phyloP scores from a whole-genome alignment of 2,329 filamentous ascomycete species.

The Phyllosticta citriasiana region DNA sequence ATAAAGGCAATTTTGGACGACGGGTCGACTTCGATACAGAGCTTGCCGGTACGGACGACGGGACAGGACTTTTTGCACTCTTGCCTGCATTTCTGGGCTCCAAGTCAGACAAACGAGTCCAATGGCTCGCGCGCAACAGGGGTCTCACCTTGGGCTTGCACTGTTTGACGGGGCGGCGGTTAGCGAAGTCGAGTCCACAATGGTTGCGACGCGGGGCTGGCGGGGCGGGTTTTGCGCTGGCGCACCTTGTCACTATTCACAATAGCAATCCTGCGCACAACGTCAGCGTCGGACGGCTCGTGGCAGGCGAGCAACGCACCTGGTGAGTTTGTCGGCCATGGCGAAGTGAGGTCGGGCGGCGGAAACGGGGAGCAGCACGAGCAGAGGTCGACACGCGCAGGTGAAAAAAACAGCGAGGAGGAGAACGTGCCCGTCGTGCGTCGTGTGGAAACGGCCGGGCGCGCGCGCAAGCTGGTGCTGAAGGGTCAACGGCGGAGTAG shows the following conservation, averaged over 20 bases:
- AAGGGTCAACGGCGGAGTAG: not conserved
- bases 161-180: slow-evolving; percentile 34
- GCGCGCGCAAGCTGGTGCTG: not conserved
- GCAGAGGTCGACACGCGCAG: not conserved
- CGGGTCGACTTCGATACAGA: slow-evolving; percentile 86
- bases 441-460: not conserved
- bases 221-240: slow-evolving; percentile 13
- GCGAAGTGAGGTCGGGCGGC: slow-evolving; percentile 17
- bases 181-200: slow-evolving; percentile 15
- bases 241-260: slow-evolving; percentile 94
- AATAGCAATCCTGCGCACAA: slow-evolving; percentile 74
- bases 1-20: slow-evolving; percentile 96
- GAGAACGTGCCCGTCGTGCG: not conserved
- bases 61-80: slow-evolving; percentile 99
- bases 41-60: slow-evolving; percentile 92
- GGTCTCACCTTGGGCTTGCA: slow-evolving; percentile 72
- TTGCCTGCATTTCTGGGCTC: slow-evolving; percentile 80
- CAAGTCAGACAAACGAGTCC: not conserved
- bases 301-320: slow-evolving; percentile 47
- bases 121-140: not conserved
- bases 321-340: slow-evolving; percentile 92
- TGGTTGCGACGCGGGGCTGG: slow-evolving; percentile 16
- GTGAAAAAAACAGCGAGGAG: not conserved
- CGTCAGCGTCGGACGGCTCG: slow-evolving; percentile 1
- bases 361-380: not conserved